Percentiles rank a stretch among this genome's conserved stretches.
phyloP scores from a whole-genome alignment of 2,329 filamentous ascomycete species.

The Alternaria angustiovoidea region DNA sequence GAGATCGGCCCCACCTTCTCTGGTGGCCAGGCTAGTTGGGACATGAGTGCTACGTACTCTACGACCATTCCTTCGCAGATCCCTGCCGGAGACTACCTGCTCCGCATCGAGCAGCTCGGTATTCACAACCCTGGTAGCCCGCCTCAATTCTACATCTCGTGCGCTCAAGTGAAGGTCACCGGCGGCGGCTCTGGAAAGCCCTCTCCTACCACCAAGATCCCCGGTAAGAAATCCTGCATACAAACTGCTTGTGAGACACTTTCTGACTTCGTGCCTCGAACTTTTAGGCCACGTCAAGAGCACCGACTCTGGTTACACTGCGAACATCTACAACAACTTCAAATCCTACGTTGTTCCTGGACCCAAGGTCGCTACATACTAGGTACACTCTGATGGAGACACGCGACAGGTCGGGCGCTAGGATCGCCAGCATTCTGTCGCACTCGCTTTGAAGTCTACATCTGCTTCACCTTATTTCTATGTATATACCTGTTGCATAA shows the following conservation, averaged over 20 bases:
- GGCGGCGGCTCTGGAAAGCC: constrained; percentile 38
- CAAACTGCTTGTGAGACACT: neutral
- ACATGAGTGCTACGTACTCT: constrained; percentile 44
- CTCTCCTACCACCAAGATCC: neutral
- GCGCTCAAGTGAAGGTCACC: constrained; percentile 58
- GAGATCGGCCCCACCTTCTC: constrained; percentile 50
- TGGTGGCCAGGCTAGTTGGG: constrained; percentile 44
- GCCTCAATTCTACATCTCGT: constrained; percentile 49
- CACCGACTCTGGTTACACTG: constrained; percentile 48
- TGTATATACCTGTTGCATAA: constrained; percentile 18
- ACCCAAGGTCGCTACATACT: constrained; percentile 49
- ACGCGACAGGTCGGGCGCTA: neutral
- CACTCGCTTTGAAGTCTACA: neutral
- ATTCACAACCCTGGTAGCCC: constrained; percentile 52
- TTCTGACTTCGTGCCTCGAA: neutral
- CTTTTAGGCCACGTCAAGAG: constrained; percentile 36
- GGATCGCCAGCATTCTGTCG: neutral
- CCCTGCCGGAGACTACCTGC: constrained; percentile 57
- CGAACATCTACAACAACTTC: constrained; percentile 52
- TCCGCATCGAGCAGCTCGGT: constrained; percentile 59
- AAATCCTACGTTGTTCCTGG: constrained; percentile 48
- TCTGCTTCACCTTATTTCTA: constrained; percentile 8
- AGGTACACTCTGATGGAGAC: constrained; percentile 6
- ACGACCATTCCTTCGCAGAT: constrained; percentile 53
- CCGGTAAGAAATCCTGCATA: neutral